phyloP scores from a whole-genome alignment of 139 green algal species.

The Volvox reticuliferus region DNA sequence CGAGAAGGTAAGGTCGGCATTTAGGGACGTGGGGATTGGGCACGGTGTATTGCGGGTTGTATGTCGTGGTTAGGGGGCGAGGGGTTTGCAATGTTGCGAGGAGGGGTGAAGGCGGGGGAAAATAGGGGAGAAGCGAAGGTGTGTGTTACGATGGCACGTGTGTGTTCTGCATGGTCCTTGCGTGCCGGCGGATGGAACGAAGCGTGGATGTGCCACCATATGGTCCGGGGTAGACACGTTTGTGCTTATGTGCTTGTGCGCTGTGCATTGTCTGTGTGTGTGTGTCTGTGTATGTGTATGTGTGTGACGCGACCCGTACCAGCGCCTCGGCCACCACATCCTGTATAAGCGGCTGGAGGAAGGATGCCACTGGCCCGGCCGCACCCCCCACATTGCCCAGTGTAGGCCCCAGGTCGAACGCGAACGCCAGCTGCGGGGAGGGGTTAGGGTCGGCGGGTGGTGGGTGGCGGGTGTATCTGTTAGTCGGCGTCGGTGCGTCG shows the following conservation, averaged over 20 bases:
- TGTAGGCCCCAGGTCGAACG: conserved; percentile 6
- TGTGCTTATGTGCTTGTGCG: background rate
- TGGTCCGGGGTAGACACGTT: no score
- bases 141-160: no score
- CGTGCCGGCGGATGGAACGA: background rate
- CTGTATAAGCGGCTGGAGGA: conserved; percentile 44
- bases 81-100: no score
- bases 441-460: background rate
- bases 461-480: background rate
- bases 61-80: no score
- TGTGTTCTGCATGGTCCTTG: no score
- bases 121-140: no score
- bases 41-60: no score
- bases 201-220: background rate
- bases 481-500: no score
- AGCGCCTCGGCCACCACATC: conserved; percentile 35
- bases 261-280: background rate
- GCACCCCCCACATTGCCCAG: background rate
- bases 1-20: no score
- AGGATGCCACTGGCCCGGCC: background rate
- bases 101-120: no score
- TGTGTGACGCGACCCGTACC: background rate
- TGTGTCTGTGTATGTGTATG: background rate
- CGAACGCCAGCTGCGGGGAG: conserved; percentile 17
- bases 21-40: no score